phyloP scores from a whole-genome alignment of 805 yeast genomes.

The Scheffersomyces spartinae region DNA sequence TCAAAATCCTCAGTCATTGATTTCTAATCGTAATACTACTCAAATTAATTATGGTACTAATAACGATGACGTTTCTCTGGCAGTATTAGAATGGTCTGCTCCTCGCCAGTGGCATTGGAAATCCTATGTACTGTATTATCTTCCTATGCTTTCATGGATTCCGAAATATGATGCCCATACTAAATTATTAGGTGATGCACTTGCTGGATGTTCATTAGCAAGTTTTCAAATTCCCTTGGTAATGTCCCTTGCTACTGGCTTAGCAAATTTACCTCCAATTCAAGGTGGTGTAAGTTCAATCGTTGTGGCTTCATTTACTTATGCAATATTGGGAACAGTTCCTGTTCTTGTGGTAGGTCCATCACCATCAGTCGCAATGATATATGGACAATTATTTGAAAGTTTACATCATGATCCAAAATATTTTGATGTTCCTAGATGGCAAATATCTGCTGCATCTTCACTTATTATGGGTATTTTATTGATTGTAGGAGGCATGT shows the following conservation, averaged over 20 bases:
- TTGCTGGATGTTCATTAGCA: conserved; percentile 1
- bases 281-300: conserved; percentile 26
- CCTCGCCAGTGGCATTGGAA: too few relatives aligned
- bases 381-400: conserved; percentile 36
- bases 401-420: conserved; percentile 25
- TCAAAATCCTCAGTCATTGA: too few relatives aligned
- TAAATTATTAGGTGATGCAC: neutral
- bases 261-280: neutral
- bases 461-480: conserved; percentile 33
- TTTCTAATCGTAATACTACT: too few relatives aligned
- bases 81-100: too few relatives aligned
- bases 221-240: conserved; percentile 1
- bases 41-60: too few relatives aligned
- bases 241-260: conserved; percentile 1
- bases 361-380: conserved; percentile 32
- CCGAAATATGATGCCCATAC: neutral
- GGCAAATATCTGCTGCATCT: conserved; percentile 12
- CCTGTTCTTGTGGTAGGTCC: conserved; percentile 39
- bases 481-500: conserved; percentile 44
- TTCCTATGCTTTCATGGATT: conserved; percentile 1
- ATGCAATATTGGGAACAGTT: conserved; percentile 30
- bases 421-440: too few relatives aligned
- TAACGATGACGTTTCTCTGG: too few relatives aligned
- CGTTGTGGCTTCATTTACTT: conserved; percentile 28
- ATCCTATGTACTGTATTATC: conserved; percentile 1